Conservation (phyloP, 306 rosid genomes). For the Quercus alba region DNA sequence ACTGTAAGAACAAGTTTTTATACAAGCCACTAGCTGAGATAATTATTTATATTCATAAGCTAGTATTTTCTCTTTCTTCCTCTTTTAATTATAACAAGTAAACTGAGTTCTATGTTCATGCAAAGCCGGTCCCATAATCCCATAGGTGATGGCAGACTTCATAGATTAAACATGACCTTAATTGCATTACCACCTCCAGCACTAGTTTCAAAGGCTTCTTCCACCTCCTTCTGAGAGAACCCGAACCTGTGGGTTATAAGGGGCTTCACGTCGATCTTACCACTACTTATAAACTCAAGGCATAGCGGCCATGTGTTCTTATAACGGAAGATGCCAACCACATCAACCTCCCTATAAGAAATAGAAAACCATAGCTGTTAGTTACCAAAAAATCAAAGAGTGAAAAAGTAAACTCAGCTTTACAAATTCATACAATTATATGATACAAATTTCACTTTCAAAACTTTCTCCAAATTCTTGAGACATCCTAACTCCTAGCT, state of each 20-base stretch:
- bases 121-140: background rate
- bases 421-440: background rate
- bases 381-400: background rate
- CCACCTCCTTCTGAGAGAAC: conserved; percentile 82
- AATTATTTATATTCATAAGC: background rate
- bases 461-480: too few species aligned
- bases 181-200: conserved; percentile 91
- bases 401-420: background rate
- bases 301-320: conserved; percentile 95
- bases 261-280: conserved; percentile 81
- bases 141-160: background rate
- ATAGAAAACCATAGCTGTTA: background rate
- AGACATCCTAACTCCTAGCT: too few species aligned
- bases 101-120: background rate
- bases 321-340: conserved; percentile 81
- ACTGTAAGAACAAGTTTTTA: background rate
- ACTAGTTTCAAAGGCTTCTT: conserved; percentile 92
- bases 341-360: conserved; percentile 73
- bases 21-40: background rate
- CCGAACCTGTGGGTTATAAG: conserved; percentile 87
- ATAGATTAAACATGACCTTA: conserved; percentile 94
- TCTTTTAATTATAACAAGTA: background rate
- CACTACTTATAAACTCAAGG: conserved; percentile 76
- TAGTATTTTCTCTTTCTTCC: background rate
- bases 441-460: background rate